Evolutionary conservation across 805 yeast species (phyloP), one percentile per base, ranked within the genome.

Genomic region (Candida silvatica): DNA sequence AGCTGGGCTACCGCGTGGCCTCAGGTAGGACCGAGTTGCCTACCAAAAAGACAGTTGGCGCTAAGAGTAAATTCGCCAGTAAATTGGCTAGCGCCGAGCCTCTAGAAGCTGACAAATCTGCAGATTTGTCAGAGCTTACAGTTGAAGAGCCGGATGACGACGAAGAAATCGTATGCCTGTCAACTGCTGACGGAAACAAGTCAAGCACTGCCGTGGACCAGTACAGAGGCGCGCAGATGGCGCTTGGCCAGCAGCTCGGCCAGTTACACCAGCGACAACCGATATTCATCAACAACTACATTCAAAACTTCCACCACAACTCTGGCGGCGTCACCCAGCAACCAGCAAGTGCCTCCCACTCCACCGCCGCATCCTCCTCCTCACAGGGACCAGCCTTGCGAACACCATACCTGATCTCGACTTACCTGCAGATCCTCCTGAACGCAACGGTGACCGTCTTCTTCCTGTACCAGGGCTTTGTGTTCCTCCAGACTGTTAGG

Each of bases 391-490:
- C 85, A 3, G 62, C 58, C 15, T 74, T 70, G 20, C 67, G 66
- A 38, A 54, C 64, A 0, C 74, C 81, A 5, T 80, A 80, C 47
- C 49, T 74, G 20, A 48, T 78, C 7, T 66, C 79, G 7, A 73
- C 87, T 11, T 77, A 79, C 44, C 50, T 79, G 23, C 88, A 80
- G 52, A 45, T 78, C 6, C 31, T 64, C 2, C 48, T 74, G 39
- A 80, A 80, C 47, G 51, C 66, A 2, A 37, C 64, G 2, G 70
- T 77, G 0, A 58, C 71, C 1, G 39, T 17, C n/a, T 32, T 17
- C 19, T n/a, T 18, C 17, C 29, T 32, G 8, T 32, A 31, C 20
- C 27, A 42, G 18, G 18, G 25, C 2, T 29, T 27, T 9, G 20
- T 43, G 6, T 18, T 40, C 8, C 28, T 43, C 12, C 27, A 19